These are phyloP conservation scores for Phaeotremella fagi DNA, from an alignment of 768 basidiomycete species.

Conservation along the genomic window DNA sequence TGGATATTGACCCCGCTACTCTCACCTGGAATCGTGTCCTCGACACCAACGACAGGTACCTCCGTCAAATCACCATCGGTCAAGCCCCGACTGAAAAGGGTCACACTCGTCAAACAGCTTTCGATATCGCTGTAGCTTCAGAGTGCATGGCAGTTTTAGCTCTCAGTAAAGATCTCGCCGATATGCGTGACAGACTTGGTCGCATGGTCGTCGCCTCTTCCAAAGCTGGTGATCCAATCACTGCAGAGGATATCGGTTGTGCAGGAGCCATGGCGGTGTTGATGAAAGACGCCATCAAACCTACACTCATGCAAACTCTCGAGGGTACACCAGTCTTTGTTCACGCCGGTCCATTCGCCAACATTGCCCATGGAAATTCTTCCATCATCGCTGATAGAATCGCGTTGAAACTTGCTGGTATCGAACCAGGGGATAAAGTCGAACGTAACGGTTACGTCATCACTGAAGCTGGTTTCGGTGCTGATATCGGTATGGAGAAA, in stretches of 20 bases:
- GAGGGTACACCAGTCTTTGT: conserved; percentile 99
- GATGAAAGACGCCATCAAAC: conserved; percentile 98
- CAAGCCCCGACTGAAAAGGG: conserved; percentile 84
- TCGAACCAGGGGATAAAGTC: conserved; percentile 78
- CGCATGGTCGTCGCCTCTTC: conserved; percentile 96
- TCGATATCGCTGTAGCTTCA: conserved; percentile 94
- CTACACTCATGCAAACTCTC: conserved; percentile 96
- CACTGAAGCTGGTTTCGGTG: conserved; percentile 97
- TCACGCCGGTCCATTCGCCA: conserved; percentile 97
- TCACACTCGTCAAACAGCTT: conserved; percentile 79
- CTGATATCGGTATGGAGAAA: conserved; percentile 79
- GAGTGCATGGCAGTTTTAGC: conserved; percentile 98
- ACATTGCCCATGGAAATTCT: conserved; percentile 96
- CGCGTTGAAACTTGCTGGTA: conserved; percentile 92
- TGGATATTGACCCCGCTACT: conserved; percentile 83
- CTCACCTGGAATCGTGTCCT: conserved; percentile 96
- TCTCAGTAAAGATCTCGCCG: conserved; percentile 74
- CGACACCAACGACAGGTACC: conserved; percentile 94
- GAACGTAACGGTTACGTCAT: conserved; percentile 88
- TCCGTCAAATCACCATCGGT: conserved; percentile 90
- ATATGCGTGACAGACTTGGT: conserved; percentile 78
- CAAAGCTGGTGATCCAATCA: conserved; percentile 84
- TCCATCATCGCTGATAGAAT: conserved; percentile 97
- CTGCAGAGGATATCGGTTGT: conserved; percentile 92
- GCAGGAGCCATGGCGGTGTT: conserved; percentile 92